A percentile compares a stretch with the other conserved stretches of the same genome.
These are phyloP conservation scores for Trebouxia sp. DNA, from an alignment of 139 green algal genomes.

Conservation along the genomic window DNA sequence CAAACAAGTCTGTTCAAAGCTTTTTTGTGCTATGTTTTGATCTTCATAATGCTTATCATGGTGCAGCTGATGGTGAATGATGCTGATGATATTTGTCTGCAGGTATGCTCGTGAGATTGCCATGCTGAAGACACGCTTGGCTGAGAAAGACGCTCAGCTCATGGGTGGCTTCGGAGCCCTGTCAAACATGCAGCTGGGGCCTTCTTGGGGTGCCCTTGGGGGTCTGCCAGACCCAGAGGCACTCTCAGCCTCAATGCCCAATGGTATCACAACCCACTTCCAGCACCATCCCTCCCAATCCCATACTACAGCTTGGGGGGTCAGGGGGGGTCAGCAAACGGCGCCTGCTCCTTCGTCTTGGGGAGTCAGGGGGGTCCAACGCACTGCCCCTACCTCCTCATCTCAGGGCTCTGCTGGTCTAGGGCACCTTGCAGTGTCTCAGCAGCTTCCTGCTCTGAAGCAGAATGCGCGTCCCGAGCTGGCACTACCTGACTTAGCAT, in stretches of 20 bases:
- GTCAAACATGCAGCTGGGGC: constrained; percentile 21
- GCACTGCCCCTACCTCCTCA: neutral
- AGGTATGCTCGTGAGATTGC: constrained; percentile 62
- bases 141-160: constrained; percentile 68
- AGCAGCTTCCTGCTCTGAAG: neutral
- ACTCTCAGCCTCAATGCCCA: constrained; percentile 6
- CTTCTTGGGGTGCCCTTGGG: neutral
- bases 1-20: too few species aligned
- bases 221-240: constrained; percentile 4
- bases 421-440: neutral
- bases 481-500: too few species aligned
- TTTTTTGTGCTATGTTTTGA: too few species aligned
- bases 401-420: neutral
- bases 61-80: too few species aligned
- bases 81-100: too few species aligned
- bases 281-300: too few species aligned
- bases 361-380: neutral
- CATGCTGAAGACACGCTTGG: constrained; percentile 57
- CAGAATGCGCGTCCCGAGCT: neutral
- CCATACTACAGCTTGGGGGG: too few species aligned
- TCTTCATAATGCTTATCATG: too few species aligned
- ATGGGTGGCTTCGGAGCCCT: constrained; percentile 66
- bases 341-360: too few species aligned
- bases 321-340: too few species aligned
- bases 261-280: neutral